Evolutionary conservation across 352 stramenopile genomes (phyloP), one percentile per base, ranked within the genome.

Genomic region (Saprolegnia diclina): DNA sequence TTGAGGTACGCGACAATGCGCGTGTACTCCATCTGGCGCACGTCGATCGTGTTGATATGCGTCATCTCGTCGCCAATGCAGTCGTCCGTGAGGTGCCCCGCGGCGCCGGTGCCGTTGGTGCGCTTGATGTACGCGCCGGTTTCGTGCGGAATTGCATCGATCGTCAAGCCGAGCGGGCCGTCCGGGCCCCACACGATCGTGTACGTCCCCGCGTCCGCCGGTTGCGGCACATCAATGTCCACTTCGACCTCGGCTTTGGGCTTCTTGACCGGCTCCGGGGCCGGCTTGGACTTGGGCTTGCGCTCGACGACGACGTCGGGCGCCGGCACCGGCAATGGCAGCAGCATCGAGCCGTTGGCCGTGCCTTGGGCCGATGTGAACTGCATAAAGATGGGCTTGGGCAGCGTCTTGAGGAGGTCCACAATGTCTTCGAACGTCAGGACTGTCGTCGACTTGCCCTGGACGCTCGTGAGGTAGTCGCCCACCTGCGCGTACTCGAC

Each of bases 391-490:
- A 95, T 85, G 24, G 87, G 87, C 70, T 93, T 95, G 0, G 81
- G 83, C 6, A 85, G 72, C 21, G 82, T 88, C 74, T 93, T 95
- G 26, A 95, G 72, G 57, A 91, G 90, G 26, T 79, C 77, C 18
- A 93, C 85, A 7, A 95, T 83, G 24, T 90, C 79, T 67, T 95
- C 85, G 66, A 93, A 95, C 29, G 85, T 78, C 79, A 93, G 91
- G 9, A 74, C 73, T 1, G 72, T 73, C 0, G 82, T 85, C 56
- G 78, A 75, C 26, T 88, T 86, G 22, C 83, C 82, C 67, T 92
- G 92, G 80, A 95, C 92, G 38, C 74, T 89, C 69, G 90, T 82
- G 42, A 95, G 74, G 32, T 87, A 87, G 35, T 95, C 87, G 29
- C 87, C 87, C 42, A 93, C 76, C 42, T 93, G 85, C 3, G 87